Conservation (phyloP, 148 eudicot genomes). For the Pharnaceum exiguum region DNA sequence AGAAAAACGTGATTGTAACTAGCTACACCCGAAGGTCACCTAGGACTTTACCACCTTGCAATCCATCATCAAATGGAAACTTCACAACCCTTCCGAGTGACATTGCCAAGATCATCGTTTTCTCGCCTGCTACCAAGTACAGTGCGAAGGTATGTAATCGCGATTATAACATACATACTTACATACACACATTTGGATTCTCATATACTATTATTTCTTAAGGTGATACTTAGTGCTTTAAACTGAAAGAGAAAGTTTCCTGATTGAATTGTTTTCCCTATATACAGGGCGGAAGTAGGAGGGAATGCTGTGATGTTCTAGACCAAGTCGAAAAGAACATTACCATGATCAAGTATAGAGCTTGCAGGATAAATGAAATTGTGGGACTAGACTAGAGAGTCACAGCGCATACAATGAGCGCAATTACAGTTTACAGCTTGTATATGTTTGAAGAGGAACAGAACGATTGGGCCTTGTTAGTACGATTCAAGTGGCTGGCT, state of each 20-base stretch:
- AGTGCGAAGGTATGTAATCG: constrained; percentile 30
- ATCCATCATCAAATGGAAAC: not conserved
- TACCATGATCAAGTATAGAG: constrained; percentile 39
- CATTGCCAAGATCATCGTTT: constrained; percentile 28
- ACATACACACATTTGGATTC: too few relatives aligned
- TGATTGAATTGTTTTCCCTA: not conserved
- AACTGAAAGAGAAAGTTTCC: not conserved
- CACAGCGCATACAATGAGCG: not conserved
- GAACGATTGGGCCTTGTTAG: too few relatives aligned
- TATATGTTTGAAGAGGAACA: not conserved
- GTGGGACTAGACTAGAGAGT: constrained; percentile 17
- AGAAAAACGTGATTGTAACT: constrained; percentile 17
- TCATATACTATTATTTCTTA: not conserved
- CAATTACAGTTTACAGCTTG: not conserved
- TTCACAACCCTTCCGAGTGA: constrained; percentile 14
- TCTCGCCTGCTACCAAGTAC: constrained; percentile 38
- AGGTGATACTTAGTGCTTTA: not conserved
- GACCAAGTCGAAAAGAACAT: constrained; percentile 24
- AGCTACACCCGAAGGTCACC: constrained; percentile 31
- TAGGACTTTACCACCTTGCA: constrained; percentile 24
- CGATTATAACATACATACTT: too few relatives aligned
- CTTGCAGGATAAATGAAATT: constrained; percentile 42
- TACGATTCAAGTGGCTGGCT: too few relatives aligned
- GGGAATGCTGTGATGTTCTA: constrained; percentile 59
- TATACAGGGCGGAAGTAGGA: constrained; percentile 47